Evolutionary conservation across 768 basidiomycete genomes (phyloP).

Genomic region (Rhodotorula graminis): DNA sequence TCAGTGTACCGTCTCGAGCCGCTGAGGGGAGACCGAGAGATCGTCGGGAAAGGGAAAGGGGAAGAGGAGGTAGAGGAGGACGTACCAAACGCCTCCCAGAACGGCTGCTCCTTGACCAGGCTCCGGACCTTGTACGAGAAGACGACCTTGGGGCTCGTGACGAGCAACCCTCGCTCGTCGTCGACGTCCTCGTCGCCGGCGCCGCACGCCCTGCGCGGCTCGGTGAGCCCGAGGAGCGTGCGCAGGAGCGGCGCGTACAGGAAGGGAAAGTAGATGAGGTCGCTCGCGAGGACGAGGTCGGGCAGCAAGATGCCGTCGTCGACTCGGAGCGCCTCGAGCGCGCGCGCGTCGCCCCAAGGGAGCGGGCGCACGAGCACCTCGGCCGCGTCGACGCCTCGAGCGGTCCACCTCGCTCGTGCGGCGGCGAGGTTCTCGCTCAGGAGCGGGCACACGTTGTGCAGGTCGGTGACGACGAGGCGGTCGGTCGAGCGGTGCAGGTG

Average conservation of each 20-base stretch:
- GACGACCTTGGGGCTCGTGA: constrained; percentile 16
- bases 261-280: constrained; percentile 78
- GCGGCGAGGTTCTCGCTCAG: constrained; percentile 50
- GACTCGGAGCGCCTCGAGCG: constrained; percentile 50
- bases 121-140: constrained; percentile 62
- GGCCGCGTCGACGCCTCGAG: neutral
- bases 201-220: constrained; percentile 43
- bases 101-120: constrained; percentile 64
- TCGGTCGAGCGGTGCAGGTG: neutral
- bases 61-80: constrained; percentile 53
- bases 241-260: constrained; percentile 71
- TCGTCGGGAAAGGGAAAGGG: constrained; percentile 54
- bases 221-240: constrained; percentile 67
- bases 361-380: constrained; percentile 58
- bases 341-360: constrained; percentile 61
- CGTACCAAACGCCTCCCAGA: constrained; percentile 74
- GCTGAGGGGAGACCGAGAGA: constrained; percentile 39
- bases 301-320: constrained; percentile 51
- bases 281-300: constrained; percentile 24
- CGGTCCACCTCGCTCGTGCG: constrained; percentile 11
- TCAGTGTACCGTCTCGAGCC: neutral
- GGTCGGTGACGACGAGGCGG: constrained; percentile 58
- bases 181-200: no score
- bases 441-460: constrained; percentile 64
- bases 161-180: no score